These are phyloP conservation scores for Alternaria brassicicola DNA, from an alignment of 2,329 filamentous ascomycete species.

Conservation along the genomic window DNA sequence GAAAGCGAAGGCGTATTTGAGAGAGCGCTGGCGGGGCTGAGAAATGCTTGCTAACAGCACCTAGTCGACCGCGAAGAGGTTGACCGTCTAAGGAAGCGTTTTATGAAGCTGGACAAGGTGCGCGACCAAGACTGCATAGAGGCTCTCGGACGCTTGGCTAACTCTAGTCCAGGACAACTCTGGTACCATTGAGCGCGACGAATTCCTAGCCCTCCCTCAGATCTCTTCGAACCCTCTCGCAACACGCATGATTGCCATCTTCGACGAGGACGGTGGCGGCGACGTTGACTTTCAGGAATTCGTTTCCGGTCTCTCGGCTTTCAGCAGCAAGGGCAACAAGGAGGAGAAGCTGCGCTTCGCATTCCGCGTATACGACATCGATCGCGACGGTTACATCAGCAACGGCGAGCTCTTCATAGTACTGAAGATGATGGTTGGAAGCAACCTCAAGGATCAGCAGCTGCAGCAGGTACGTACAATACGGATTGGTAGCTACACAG, in stretches of 20 bases:
- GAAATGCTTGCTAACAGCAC: slow-evolving; percentile 32
- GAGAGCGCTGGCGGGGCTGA: slow-evolving; percentile 37
- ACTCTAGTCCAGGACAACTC: slow-evolving; percentile 77
- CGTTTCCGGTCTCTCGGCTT: slow-evolving; percentile 90
- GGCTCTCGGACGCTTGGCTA: background rate
- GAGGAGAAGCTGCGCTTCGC: slow-evolving; percentile 97
- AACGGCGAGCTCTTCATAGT: slow-evolving; percentile 99
- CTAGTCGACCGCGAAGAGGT: slow-evolving; percentile 96
- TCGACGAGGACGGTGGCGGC: slow-evolving; percentile 97
- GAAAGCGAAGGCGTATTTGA: slow-evolving; percentile 21
- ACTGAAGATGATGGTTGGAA: slow-evolving; percentile 99
- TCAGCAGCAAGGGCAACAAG: slow-evolving; percentile 98
- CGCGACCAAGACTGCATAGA: slow-evolving; percentile 21
- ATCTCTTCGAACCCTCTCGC: slow-evolving; percentile 97
- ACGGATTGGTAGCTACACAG: background rate
- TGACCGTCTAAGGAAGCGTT: slow-evolving; percentile 91
- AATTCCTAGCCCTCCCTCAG: slow-evolving; percentile 95
- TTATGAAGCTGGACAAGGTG: slow-evolving; percentile 99
- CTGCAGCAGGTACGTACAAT: slow-evolving; percentile 71
- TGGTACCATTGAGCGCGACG: slow-evolving; percentile 96
- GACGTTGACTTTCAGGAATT: slow-evolving; percentile 99
- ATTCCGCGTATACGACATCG: slow-evolving; percentile 99
- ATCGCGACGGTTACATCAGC: slow-evolving; percentile 97
- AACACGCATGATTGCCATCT: slow-evolving; percentile 98
- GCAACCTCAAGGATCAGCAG: slow-evolving; percentile 98